Base-by-base conservation (phyloP, 768 basidiomycete species). In the Ephemerocybe angulata region DNA sequence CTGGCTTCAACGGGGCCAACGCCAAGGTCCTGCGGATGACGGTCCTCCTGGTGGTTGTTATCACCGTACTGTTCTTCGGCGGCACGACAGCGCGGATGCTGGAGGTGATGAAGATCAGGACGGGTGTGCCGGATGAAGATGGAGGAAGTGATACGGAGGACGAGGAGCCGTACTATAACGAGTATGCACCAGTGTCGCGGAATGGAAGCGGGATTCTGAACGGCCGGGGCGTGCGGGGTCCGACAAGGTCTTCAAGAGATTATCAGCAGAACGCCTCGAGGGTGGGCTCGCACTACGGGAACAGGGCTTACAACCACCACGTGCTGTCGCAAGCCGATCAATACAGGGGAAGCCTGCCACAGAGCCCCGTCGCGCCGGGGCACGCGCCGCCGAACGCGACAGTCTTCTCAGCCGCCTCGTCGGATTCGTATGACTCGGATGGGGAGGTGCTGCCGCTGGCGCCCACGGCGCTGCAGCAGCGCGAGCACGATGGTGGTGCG, bases 41-140 rank as follows among this genome's bases (percentile, higher is more conserved):
- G 0, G 94, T 98, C 21, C 84, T 99, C 25, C 87, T 97, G 19
- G 93, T 97, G 10, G 96, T 98, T 24, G 93, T 99, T 40, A 76
- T 98, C 50, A 97, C 96, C 1, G 94, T 98, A 30, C 72, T 98
- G 52, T 73, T 97, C 31, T 98, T 99, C 61, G 97, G 97, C 0
- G 96, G 97, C 2, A 98, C 97, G n/a, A 96, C 96, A 0, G 85
- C 91, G 12, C 79, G 93, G 47, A 98, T 99, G 97, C 77, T 99
- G 27, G 96, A 98, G 65, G 85, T 98, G 8, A 79, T 98, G n/a
- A 96, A 97, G 0, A 97, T 99, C 58, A 76, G 92, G 11, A 95
- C 92, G 0, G 95, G 95, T 0, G 90, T 99, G 0, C 94, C 96
- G 62, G 96, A 98, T 61, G 95, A 94, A 25, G 92, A 80, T 1